Base-by-base conservation (phyloP, 2,329 filamentous ascomycete genomes). In the Penicillium sp. region DNA sequence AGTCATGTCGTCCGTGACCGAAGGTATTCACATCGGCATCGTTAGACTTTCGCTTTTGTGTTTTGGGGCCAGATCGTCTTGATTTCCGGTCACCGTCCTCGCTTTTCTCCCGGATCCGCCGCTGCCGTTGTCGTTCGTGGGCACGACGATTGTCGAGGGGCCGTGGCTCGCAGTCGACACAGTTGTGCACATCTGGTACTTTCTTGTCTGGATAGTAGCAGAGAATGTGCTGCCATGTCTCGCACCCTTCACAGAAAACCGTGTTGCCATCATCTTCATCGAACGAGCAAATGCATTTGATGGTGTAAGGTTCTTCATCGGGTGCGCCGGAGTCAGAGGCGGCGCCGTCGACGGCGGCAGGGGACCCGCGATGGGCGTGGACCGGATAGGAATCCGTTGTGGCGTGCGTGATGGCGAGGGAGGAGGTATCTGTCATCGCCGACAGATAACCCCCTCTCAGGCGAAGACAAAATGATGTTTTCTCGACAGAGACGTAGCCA, bases 151-250 rank as follows among this genome's bases (percentile, higher is more conserved):
- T 79, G 71, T 97, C 89, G 66, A 97, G 76, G 46, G 79, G 76
- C 60, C 92, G 84, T 18, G 92, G 92, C 58, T 89, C 85, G 79
- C 94, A 99, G 66, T 96, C 91, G 67, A 86, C 85, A 78, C 94
- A 99, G 54, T 88, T 90, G 78, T 99, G 93, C 55, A 89, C 81
- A 82, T 79, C 88, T 75, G 73, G 92, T 76, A 77, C 89, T 82
- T 80, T 89, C 81, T 73, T 86, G 83, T 71, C 83, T 66, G 90
- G 89, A 73, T 97, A 97, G 77, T 96, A 97, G 77, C 94, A 99
- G 72, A 92, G 88, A 68, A 96, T 96, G 76, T 99, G 94, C 77
- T 99, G 94, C 94, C 94, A 99, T 48, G 92, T 94, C 72, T 96
- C 90, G 81, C 94, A 99, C 57, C 82, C 85, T 73, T 97, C 94